Evolutionary conservation across 2,329 filamentous ascomycete species (phyloP).

Genomic region (Nemania sp.): DNA sequence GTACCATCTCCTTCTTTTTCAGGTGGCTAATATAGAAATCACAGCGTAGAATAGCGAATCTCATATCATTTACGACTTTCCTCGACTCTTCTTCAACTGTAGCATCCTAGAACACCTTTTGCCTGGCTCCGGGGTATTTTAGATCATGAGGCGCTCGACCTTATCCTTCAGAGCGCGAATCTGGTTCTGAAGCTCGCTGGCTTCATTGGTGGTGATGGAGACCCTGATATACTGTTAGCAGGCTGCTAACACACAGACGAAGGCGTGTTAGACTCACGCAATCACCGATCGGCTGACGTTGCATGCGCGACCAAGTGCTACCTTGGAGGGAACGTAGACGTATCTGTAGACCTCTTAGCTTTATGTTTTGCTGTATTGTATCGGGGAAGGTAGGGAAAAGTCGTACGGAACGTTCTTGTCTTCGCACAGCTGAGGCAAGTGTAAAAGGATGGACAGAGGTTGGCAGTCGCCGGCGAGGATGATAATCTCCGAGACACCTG

Average conservation of each 20-base stretch:
- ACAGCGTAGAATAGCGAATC: background rate
- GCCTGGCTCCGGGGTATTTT: slow-evolving; percentile 53
- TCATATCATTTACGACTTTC: background rate
- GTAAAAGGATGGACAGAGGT: slow-evolving; percentile 87
- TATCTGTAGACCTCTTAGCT: slow-evolving; percentile 32
- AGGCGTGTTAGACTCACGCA: slow-evolving; percentile 61
- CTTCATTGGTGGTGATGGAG: slow-evolving; percentile 89
- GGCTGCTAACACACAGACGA: background rate
- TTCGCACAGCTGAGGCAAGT: slow-evolving; percentile 89
- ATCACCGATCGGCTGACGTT: slow-evolving; percentile 92
- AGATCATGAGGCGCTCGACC: slow-evolving; percentile 96
- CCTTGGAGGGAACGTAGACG: slow-evolving; percentile 70
- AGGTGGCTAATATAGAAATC: background rate
- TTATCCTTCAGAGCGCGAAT: slow-evolving; percentile 93
- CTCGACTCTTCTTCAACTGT: slow-evolving; percentile 12
- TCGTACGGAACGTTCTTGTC: slow-evolving; percentile 70
- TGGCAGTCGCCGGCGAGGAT: slow-evolving; percentile 90
- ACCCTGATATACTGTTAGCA: slow-evolving; percentile 52
- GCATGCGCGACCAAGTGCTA: slow-evolving; percentile 87
- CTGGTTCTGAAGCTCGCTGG: slow-evolving; percentile 85
- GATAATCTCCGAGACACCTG: slow-evolving; percentile 81
- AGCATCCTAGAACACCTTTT: slow-evolving; percentile 14
- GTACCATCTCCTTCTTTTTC: background rate
- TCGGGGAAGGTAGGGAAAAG: background rate
- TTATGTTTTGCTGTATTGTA: background rate